A percentile compares a stretch with the other conserved stretches of the same genome.
Evolutionary conservation across 176 grass and related monocot genomes (phyloP).

Genomic region (Thalia dealbata): DNA sequence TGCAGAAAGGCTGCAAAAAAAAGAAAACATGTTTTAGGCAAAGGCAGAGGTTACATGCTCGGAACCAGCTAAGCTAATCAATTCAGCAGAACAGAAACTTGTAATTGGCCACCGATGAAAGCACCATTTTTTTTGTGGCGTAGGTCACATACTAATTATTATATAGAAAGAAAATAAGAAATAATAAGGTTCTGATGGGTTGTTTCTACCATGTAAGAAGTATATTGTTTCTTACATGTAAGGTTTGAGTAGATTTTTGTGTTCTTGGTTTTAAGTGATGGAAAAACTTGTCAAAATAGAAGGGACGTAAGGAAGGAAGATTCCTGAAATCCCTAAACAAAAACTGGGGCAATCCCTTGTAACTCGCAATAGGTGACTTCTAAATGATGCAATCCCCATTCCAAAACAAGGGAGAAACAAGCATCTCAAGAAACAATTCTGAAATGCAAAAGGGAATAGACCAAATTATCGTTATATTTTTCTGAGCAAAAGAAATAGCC

Average conservation of each 20-base stretch:
- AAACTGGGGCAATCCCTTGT: background rate
- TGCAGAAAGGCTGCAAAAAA: constrained; percentile 55
- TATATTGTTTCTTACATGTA: background rate
- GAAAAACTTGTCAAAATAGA: too few species aligned
- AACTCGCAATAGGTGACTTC: background rate
- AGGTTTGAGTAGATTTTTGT: background rate
- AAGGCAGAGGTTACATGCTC: background rate
- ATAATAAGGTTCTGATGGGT: too few species aligned
- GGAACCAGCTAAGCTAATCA: too few species aligned
- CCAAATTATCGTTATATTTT: background rate
- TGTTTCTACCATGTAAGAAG: too few species aligned
- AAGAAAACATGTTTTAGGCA: background rate
- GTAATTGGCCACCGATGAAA: too few species aligned
- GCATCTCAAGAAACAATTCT: background rate
- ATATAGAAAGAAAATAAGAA: too few species aligned
- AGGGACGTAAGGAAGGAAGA: background rate
- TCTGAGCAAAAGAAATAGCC: background rate
- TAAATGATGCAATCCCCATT: background rate
- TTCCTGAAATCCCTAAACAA: background rate
- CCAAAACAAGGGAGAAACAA: background rate
- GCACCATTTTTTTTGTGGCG: too few species aligned
- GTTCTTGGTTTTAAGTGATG: too few species aligned
- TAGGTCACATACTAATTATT: too few species aligned
- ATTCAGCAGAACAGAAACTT: too few species aligned
- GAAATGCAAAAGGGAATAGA: background rate